Evolutionary conservation across 495 filamentous ascomycete species (phyloP).

Genomic region (Annulohypoxylon nitens): DNA sequence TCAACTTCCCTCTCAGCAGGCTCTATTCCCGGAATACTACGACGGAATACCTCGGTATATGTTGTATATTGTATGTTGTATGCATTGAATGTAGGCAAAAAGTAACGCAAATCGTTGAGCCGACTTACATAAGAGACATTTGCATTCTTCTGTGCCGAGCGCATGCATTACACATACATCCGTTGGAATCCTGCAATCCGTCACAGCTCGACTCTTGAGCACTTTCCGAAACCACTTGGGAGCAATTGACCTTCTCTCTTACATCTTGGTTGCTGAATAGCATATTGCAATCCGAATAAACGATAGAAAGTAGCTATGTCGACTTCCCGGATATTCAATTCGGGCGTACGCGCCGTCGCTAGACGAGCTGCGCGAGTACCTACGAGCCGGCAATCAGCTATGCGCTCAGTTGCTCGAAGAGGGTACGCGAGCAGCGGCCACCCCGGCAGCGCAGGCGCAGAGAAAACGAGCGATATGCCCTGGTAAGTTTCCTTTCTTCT

Average conservation of each 20-base stretch:
- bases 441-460: constrained; percentile 28
- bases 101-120: constrained; percentile 10
- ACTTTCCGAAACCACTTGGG: neutral
- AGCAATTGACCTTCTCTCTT: neutral
- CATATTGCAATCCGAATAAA: too few species aligned
- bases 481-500: constrained; percentile 39
- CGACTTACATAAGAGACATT: constrained; percentile 24
- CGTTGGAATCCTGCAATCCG: neutral
- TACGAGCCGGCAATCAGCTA: constrained; percentile 2
- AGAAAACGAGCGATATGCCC: constrained; percentile 47
- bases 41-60: constrained; percentile 13
- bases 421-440: constrained; percentile 32
- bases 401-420: constrained; percentile 28
- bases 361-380: constrained; percentile 20
- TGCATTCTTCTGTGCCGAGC: constrained; percentile 3
- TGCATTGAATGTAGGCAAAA: neutral
- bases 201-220: neutral
- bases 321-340: constrained; percentile 24
- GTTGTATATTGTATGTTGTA: neutral
- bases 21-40: neutral
- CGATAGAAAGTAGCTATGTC: constrained; percentile 16
- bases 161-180: constrained; percentile 1
- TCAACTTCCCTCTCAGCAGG: neutral
- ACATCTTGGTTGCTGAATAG: neutral
- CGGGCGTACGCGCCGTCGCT: constrained; percentile 26